Percentiles rank a stretch among this genome's conserved stretches.
These are phyloP conservation scores for Conoideocrella luteorostrata DNA, from an alignment of 2,329 filamentous ascomycete genomes.

Conservation along the genomic window DNA sequence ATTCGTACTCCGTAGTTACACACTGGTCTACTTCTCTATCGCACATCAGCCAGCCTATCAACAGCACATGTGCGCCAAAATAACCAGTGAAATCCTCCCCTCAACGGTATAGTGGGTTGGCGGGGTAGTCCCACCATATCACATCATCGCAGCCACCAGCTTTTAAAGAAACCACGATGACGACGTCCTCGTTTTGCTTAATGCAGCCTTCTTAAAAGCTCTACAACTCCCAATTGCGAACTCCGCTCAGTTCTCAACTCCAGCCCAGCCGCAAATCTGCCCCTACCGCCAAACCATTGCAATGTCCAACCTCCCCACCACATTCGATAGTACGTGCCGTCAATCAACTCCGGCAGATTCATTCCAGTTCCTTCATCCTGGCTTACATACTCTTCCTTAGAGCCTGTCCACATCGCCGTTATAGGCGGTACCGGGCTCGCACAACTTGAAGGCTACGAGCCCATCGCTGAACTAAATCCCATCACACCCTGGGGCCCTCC, in stretches of 20 bases:
- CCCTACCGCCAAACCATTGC: slow-evolving; percentile 8
- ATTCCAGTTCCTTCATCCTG: not conserved
- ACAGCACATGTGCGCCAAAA: slow-evolving; percentile 2
- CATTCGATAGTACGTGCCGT: slow-evolving; percentile 48
- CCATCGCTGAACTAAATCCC: slow-evolving; percentile 70
- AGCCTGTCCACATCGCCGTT: slow-evolving; percentile 74
- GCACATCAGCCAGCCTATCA: not conserved
- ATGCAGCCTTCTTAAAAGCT: not conserved
- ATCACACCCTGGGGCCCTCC: slow-evolving; percentile 85
- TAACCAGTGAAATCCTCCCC: not conserved
- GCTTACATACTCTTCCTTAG: slow-evolving; percentile 28
- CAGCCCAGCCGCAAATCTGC: not conserved
- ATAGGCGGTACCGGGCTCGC: slow-evolving; percentile 91
- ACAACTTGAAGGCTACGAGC: slow-evolving; percentile 78
- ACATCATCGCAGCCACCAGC: not conserved
- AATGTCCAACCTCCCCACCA: slow-evolving; percentile 50
- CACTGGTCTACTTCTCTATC: not conserved
- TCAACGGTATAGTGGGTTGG: not conserved
- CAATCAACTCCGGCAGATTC: no score
- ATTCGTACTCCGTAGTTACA: no score
- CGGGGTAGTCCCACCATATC: slow-evolving; percentile 6
- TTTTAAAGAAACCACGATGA: no score
- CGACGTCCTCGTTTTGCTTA: no score
- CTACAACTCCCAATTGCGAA: not conserved
- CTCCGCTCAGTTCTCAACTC: not conserved